Conservation (phyloP, 306 rosid species). For the Casuarina glauca region DNA sequence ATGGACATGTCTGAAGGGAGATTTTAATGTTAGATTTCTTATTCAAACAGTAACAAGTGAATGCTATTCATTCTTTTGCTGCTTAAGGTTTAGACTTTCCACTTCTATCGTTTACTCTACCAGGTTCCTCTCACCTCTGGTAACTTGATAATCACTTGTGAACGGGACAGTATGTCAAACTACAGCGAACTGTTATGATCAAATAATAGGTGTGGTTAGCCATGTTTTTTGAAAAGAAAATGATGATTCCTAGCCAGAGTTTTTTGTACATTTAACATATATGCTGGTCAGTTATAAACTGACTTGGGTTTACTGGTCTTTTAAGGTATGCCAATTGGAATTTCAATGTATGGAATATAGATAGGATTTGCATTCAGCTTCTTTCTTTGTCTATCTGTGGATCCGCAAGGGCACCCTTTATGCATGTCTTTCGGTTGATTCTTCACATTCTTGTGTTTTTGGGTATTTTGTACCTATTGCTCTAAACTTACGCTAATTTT, state of each 20-base stretch:
- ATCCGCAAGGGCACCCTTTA: not conserved
- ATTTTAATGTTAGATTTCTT: not conserved
- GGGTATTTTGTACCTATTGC: conserved; percentile 4
- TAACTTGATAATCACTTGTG: not conserved
- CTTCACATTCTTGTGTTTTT: conserved; percentile 1
- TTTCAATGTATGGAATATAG: not conserved
- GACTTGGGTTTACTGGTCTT: not conserved
- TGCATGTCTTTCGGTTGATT: not conserved
- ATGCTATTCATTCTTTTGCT: not conserved
- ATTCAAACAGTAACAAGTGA: not conserved
- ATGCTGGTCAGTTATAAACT: not conserved
- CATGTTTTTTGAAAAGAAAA: not conserved
- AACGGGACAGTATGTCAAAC: not conserved
- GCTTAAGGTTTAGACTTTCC: not conserved
- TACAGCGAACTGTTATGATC: not conserved
- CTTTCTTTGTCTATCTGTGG: not conserved
- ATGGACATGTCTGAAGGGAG: not conserved
- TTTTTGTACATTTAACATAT: not conserved
- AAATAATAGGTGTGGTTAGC: not conserved
- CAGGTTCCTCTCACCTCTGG: not conserved
- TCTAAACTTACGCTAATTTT: not conserved
- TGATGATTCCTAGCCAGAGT: not conserved
- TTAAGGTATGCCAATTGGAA: not conserved
- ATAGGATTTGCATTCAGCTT: not conserved
- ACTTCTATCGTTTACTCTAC: not conserved